Evolutionary conservation across 495 filamentous ascomycete species (phyloP).

Genomic region (Bacidia rubella): DNA sequence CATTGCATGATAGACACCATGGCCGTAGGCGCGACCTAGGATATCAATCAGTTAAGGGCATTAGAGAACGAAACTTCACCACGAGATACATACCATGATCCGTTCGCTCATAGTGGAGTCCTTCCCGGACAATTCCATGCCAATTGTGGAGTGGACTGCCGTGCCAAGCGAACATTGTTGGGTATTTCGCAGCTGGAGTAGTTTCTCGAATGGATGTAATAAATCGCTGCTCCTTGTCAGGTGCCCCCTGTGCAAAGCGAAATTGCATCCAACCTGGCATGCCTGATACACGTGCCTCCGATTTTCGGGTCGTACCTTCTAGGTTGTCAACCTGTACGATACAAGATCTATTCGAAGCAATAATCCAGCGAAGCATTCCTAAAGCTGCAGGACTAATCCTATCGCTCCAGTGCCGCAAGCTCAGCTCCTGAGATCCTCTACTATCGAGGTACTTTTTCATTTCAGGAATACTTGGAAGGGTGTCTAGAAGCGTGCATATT

Average conservation of each 20-base stretch:
- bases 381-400: constrained; percentile 53
- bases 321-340: constrained; percentile 56
- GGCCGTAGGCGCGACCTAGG: constrained; percentile 44
- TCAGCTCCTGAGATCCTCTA: constrained; percentile 21
- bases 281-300: constrained; percentile 43
- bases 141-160: constrained; percentile 68
- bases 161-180: constrained; percentile 75
- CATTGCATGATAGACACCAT: constrained; percentile 71
- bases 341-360: constrained; percentile 79
- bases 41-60: neutral
- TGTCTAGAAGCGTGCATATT: constrained; percentile 49
- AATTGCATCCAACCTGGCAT: constrained; percentile 69
- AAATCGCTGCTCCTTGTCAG: constrained; percentile 83
- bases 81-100: constrained; percentile 38
- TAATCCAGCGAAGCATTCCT: constrained; percentile 71
- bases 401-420: constrained; percentile 46
- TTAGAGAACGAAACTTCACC: too few relatives aligned
- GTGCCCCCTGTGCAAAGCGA: constrained; percentile 74
- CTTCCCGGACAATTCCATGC: constrained; percentile 80
- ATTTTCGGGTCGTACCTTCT: constrained; percentile 7
- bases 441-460: constrained; percentile 48
- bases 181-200: constrained; percentile 31
- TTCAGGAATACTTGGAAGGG: constrained; percentile 49
- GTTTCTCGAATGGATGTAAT: constrained; percentile 43
- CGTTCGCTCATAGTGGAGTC: constrained; percentile 54